phyloP scores from a whole-genome alignment of 176 grass and related monocot genomes.

The Aegilops speltoides region DNA sequence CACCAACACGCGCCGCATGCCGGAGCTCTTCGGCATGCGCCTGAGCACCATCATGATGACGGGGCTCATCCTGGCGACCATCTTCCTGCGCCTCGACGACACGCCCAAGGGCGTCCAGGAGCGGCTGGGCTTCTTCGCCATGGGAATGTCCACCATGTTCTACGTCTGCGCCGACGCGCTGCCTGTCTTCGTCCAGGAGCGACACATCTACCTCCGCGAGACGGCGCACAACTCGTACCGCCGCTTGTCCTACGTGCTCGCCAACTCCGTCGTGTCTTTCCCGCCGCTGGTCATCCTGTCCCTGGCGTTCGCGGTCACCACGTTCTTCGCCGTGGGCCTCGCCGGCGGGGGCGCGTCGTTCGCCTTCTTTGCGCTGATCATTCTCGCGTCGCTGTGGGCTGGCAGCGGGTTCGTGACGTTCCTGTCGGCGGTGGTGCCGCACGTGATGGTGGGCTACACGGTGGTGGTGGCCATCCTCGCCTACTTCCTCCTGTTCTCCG shows the following conservation, averaged over 20 bases:
- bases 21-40: slow-evolving; percentile 77
- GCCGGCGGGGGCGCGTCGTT: slow-evolving; percentile 57
- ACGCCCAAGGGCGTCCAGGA: slow-evolving; percentile 80
- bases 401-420: slow-evolving; percentile 91
- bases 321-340: slow-evolving; percentile 87
- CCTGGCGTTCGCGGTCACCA: slow-evolving; percentile 59
- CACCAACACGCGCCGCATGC: slow-evolving; percentile 87
- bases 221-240: slow-evolving; percentile 91
- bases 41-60: slow-evolving; percentile 74
- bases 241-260: slow-evolving; percentile 69
- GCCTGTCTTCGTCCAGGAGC: slow-evolving; percentile 89
- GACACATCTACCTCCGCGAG: slow-evolving; percentile 85
- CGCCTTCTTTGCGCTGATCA: slow-evolving; percentile 61
- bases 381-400: slow-evolving; percentile 77
- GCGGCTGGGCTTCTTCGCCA: slow-evolving; percentile 84
- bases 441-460: slow-evolving; percentile 87
- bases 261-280: slow-evolving; percentile 65
- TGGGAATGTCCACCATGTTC: slow-evolving; percentile 92
- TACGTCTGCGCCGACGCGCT: slow-evolving; percentile 92
- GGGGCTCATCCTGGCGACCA: slow-evolving; percentile 75
- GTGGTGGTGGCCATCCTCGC: slow-evolving; percentile 80
- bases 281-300: slow-evolving; percentile 72
- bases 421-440: slow-evolving; percentile 79
- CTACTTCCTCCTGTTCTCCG: slow-evolving; percentile 83
- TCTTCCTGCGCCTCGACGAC: slow-evolving; percentile 87